phyloP scores from a whole-genome alignment of 1,139 yeast genomes.

The Saccharomyces hybrid region DNA sequence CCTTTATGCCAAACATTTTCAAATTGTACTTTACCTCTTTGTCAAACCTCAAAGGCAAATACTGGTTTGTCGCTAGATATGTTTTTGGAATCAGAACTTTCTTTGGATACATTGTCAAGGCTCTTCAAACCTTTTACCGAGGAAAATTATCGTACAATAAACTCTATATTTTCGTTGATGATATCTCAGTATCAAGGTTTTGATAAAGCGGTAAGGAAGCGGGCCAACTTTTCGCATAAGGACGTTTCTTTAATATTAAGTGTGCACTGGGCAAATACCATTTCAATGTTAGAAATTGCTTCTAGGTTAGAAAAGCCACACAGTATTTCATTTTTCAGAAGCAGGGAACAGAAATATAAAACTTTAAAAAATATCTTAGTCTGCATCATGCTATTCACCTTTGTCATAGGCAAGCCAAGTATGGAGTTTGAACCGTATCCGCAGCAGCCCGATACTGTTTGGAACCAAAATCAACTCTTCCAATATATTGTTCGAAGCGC shows the following conservation, averaged over 20 bases:
- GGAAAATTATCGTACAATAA: conserved; percentile 12
- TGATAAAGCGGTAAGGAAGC: conserved; percentile 17
- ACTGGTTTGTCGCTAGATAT: conserved; percentile 9
- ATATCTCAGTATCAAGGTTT: conserved; percentile 19
- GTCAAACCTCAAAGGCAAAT: conserved; percentile 10
- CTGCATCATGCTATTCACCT: conserved; percentile 32
- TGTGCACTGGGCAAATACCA: conserved; percentile 45
- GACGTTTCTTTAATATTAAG: conserved; percentile 24
- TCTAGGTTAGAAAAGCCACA: conserved; percentile 40
- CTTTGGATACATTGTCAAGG: conserved; percentile 11
- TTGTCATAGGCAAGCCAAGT: conserved; percentile 20
- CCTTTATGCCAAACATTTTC: conserved; percentile 61
- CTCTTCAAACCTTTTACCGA: conserved; percentile 13
- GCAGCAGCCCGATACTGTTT: conserved; percentile 7
- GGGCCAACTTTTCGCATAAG: conserved; percentile 12
- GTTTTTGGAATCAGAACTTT: conserved; percentile 9
- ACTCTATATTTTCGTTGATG: conserved; percentile 16
- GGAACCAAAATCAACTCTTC: conserved; percentile 26
- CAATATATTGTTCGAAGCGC: conserved; percentile 25
- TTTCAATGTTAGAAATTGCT: conserved; percentile 50
- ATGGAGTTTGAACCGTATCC: conserved; percentile 15
- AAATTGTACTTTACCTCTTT: conserved; percentile 31
- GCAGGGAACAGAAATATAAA: conserved; percentile 31
- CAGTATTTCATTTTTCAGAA: conserved; percentile 34
- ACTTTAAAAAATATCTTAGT: conserved; percentile 31